These are phyloP conservation scores for Magnaporthiopsis poae DNA, from an alignment of 2,329 filamentous ascomycete species.

Conservation along the genomic window DNA sequence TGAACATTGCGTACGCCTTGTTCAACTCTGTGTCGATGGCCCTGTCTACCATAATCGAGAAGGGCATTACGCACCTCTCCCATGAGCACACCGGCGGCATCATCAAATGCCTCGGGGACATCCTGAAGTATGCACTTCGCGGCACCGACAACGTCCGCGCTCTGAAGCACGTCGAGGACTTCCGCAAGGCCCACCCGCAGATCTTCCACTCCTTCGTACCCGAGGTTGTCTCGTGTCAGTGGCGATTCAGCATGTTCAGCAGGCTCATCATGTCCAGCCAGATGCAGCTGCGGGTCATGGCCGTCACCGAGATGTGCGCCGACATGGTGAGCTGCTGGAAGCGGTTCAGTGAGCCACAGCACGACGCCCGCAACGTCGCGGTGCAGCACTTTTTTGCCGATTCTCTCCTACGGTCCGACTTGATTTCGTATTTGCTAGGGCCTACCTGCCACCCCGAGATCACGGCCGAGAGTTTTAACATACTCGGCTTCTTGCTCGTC, in stretches of 20 bases:
- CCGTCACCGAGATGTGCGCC: constrained; percentile 62
- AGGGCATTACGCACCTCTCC: constrained; percentile 42
- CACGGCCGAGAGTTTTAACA: constrained; percentile 69
- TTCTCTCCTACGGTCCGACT: constrained; percentile 57
- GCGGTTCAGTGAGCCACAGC: constrained; percentile 37
- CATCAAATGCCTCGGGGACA: constrained; percentile 32
- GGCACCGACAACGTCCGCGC: constrained; percentile 27
- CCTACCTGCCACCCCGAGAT: constrained; percentile 88
- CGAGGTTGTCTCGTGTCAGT: constrained; percentile 49
- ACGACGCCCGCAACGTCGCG: constrained; percentile 25
- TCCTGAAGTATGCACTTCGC: constrained; percentile 32
- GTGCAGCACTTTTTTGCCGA: constrained; percentile 59
- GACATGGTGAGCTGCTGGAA: constrained; percentile 61
- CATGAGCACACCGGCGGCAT: constrained; percentile 32
- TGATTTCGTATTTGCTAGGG: constrained; percentile 80
- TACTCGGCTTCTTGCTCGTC: constrained; percentile 77
- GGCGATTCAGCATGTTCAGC: constrained; percentile 59
- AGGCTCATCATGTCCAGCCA: constrained; percentile 72
- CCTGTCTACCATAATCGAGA: constrained; percentile 41
- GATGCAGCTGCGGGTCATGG: constrained; percentile 80
- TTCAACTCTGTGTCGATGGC: constrained; percentile 33
- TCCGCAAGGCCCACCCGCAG: constrained; percentile 25
- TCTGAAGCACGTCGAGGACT: constrained; percentile 21
- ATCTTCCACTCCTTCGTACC: constrained; percentile 29
- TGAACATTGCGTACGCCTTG: constrained; percentile 24